Percentiles rank a stretch among this genome's conserved stretches.
phyloP scores from a whole-genome alignment of 495 filamentous ascomycete species.

The Tuber microsphaerosporum region DNA sequence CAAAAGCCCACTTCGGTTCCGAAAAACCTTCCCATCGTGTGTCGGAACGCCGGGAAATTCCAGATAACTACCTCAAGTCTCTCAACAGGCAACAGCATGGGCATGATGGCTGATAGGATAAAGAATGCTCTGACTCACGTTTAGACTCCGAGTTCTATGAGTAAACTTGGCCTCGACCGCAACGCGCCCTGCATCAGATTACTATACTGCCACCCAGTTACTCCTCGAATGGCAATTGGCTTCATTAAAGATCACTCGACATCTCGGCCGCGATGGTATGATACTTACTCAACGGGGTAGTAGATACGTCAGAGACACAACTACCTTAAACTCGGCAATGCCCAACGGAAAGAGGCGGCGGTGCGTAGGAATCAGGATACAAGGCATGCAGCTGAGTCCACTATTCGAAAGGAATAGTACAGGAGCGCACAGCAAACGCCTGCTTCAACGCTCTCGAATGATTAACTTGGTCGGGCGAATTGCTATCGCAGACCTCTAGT shows the following conservation, averaged over 20 bases:
- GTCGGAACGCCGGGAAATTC: no score
- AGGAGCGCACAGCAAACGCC: not conserved
- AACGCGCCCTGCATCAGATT: not conserved
- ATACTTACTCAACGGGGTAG: not conserved
- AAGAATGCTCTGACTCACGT: no score
- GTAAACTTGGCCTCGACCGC: not conserved
- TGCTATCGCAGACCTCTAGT: not conserved
- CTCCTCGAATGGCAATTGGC: not conserved
- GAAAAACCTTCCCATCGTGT: no score
- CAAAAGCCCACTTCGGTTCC: no score
- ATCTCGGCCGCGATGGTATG: not conserved
- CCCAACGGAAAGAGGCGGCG: not conserved
- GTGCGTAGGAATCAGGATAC: not conserved
- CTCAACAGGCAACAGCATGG: not conserved
- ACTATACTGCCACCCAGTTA: not conserved
- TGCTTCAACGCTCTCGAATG: not conserved
- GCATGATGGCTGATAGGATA: not conserved
- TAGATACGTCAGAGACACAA: not conserved
- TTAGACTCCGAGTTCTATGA: not conserved
- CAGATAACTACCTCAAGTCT: no score
- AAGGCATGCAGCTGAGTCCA: not conserved
- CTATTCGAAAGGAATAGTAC: not conserved
- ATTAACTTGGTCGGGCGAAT: not conserved
- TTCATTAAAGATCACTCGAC: slow-evolving; percentile 2
- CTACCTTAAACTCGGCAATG: not conserved